Evolutionary conservation across 371 early-diverging fungal genomes (phyloP).

Genomic region (Lichtheimia hyalospora): DNA sequence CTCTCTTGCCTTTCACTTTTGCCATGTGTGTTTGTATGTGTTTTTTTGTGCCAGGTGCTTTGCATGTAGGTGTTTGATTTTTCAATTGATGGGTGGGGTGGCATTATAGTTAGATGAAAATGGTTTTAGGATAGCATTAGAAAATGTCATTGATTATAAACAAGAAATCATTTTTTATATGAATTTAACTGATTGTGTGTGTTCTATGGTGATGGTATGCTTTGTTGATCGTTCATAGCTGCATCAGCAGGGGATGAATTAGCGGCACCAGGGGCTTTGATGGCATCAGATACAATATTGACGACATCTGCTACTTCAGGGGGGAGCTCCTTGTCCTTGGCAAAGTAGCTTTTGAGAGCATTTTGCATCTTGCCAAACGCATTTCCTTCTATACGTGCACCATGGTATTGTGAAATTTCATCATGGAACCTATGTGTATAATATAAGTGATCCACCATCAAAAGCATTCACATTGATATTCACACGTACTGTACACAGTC

Average conservation of each 20-base stretch:
- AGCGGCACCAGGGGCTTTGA: not conserved
- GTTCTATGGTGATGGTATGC: no score
- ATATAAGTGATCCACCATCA: not conserved
- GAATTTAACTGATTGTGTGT: no score
- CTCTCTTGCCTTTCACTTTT: no score
- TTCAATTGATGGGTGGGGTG: no score
- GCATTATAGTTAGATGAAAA: no score
- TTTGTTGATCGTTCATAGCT: no score
- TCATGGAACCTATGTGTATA: slow-evolving; percentile 32
- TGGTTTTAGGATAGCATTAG: not conserved
- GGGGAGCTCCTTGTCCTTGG: slow-evolving; percentile 21
- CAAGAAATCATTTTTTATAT: not conserved
- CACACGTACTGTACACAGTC: slow-evolving; percentile 41
- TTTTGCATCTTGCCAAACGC: slow-evolving; percentile 31
- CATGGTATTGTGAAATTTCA: slow-evolving; percentile 22
- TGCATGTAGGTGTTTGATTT: no score
- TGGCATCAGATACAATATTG: slow-evolving; percentile 39
- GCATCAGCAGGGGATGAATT: not conserved
- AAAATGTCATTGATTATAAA: not conserved
- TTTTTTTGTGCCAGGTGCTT: no score
- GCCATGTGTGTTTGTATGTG: no score
- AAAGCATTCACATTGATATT: not conserved
- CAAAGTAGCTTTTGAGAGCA: slow-evolving; percentile 32
- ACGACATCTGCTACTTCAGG: slow-evolving; percentile 34
- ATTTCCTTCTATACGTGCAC: slow-evolving; percentile 9